phyloP scores from a whole-genome alignment of 2,329 filamentous ascomycete genomes.

The Monosporascus sp. region DNA sequence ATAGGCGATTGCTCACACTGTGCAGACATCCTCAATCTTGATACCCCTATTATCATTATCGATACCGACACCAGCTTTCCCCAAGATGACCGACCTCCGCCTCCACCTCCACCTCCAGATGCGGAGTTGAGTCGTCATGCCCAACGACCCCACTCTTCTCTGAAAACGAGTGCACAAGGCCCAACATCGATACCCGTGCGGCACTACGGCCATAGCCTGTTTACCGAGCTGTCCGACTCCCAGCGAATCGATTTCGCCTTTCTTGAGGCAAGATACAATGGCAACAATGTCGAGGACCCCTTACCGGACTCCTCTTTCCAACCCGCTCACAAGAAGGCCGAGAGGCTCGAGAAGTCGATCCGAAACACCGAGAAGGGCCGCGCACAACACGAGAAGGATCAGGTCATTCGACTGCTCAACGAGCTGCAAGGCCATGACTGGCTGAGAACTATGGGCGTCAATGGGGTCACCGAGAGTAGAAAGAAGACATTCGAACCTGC shows the following conservation, averaged over 20 bases:
- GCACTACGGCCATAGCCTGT: constrained; percentile 51
- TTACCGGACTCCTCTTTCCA: constrained; percentile 52
- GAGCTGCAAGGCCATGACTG: constrained; percentile 88
- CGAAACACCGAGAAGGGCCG: constrained; percentile 60
- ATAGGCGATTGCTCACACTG: constrained; percentile 11
- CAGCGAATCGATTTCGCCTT: constrained; percentile 53
- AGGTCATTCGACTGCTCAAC: constrained; percentile 64
- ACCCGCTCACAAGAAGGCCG: constrained; percentile 51
- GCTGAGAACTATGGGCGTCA: constrained; percentile 87
- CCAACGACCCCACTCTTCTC: constrained; percentile 27
- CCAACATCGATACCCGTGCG: constrained; percentile 35
- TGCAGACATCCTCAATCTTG: constrained; percentile 65
- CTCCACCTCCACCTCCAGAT: constrained; percentile 25
- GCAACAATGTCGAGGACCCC: constrained; percentile 44
- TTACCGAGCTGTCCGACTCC: constrained; percentile 50
- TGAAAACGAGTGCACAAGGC: constrained; percentile 15
- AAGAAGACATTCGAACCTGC: constrained; percentile 85
- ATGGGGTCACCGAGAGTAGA: constrained; percentile 74
- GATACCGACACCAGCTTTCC: constrained; percentile 42
- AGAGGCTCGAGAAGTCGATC: constrained; percentile 56
- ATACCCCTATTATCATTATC: constrained; percentile 68
- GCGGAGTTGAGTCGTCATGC: constrained; percentile 13
- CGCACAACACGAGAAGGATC: constrained; percentile 62
- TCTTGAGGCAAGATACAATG: constrained; percentile 41
- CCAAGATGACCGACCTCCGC: constrained; percentile 34